A percentile compares a stretch with the other conserved stretches of the same genome.
These are phyloP conservation scores for Melastoma candidum DNA, from an alignment of 441 rosid genomes.

Conservation along the genomic window DNA sequence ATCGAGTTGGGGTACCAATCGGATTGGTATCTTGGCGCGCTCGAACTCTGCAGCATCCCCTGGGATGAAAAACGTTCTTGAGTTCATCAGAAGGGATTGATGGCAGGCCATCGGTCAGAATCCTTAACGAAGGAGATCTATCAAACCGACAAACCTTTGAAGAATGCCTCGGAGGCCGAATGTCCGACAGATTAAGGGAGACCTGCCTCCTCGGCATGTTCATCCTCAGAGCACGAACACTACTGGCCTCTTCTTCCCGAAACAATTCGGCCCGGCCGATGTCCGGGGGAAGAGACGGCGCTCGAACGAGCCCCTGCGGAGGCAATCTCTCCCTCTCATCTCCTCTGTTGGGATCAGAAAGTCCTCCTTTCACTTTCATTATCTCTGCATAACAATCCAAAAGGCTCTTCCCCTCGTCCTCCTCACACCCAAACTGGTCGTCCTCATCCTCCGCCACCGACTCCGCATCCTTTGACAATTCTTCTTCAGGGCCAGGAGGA, in stretches of 20 bases:
- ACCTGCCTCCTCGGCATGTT: conserved; percentile 59
- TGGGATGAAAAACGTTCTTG: conserved; percentile 7
- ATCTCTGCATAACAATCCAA: no score
- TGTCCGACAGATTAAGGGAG: conserved; percentile 30
- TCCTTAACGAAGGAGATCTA: neutral
- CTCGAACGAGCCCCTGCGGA: conserved; percentile 13
- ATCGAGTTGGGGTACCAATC: conserved; percentile 15
- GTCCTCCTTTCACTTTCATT: neutral
- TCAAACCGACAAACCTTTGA: conserved; percentile 23
- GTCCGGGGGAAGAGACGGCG: conserved; percentile 30
- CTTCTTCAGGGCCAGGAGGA: conserved; percentile 12
- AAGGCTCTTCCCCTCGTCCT: no score
- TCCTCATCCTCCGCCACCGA: neutral
- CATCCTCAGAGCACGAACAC: conserved; percentile 39
- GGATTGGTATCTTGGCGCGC: conserved; percentile 28
- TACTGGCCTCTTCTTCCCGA: conserved; percentile 11
- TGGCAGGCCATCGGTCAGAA: conserved; percentile 1
- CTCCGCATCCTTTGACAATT: conserved; percentile 2
- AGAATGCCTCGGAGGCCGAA: conserved; percentile 20
- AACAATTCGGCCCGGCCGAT: conserved; percentile 20
- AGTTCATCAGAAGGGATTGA: neutral
- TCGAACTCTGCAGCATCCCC: conserved; percentile 20
- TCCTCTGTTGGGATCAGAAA: neutral
- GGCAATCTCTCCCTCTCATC: conserved; percentile 6
- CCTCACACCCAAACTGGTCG: neutral